These are phyloP conservation scores for Xerocomus amazonicus DNA, from an alignment of 1,284 basidiomycete species.

Conservation along the genomic window DNA sequence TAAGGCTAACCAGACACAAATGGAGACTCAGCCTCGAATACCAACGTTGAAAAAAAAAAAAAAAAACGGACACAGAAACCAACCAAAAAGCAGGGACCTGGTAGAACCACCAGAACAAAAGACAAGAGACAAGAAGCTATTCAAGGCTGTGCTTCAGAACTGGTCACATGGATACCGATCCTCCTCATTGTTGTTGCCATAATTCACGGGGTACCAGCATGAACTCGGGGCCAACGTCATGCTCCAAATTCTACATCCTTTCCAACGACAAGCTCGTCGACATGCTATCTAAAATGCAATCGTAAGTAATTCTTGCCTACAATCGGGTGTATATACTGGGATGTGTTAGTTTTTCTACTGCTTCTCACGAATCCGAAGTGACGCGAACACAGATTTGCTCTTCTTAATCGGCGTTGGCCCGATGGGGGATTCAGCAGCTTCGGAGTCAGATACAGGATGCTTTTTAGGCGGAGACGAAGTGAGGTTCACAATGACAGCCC, in stretches of 20 bases:
- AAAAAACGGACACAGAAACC: too few species aligned
- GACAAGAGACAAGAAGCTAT: too few species aligned
- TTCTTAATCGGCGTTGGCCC: slow-evolving; percentile 12
- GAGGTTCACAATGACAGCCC: slow-evolving; percentile 61
- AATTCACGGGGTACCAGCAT: too few species aligned
- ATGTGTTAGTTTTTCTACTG: slow-evolving; percentile 3
- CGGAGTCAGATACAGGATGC: slow-evolving; percentile 14
- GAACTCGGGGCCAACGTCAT: too few species aligned
- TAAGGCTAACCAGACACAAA: background rate
- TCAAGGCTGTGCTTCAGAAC: too few species aligned
- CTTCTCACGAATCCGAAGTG: slow-evolving; percentile 17
- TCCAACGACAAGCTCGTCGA: background rate
- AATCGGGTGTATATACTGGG: background rate
- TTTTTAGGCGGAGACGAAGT: slow-evolving; percentile 39
- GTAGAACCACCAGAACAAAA: too few species aligned
- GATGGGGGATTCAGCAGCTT: slow-evolving; percentile 4
- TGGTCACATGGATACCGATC: too few species aligned
- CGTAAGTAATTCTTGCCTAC: background rate
- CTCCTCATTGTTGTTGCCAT: too few species aligned
- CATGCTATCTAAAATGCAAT: slow-evolving; percentile 4
- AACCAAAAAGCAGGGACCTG: too few species aligned
- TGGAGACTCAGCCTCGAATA: too few species aligned
- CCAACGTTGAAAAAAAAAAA: too few species aligned
- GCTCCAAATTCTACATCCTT: too few species aligned
- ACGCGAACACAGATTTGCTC: slow-evolving; percentile 29